Conservation (phyloP, 108 stramenopile species). For the Epithemia pelagica region DNA sequence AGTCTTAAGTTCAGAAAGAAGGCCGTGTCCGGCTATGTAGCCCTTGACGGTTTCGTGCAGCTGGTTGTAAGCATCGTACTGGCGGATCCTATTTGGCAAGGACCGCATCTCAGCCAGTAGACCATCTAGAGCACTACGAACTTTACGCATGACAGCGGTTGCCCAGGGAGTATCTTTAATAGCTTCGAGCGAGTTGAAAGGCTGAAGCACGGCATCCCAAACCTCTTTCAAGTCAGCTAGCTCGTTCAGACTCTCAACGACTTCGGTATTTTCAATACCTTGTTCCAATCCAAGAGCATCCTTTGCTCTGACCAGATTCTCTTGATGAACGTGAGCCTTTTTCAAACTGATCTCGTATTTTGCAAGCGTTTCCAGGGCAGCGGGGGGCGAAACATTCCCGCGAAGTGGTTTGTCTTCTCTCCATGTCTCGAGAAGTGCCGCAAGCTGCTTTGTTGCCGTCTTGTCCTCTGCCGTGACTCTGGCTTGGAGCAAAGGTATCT, state of each 20-base stretch:
- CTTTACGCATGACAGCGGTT: slow-evolving; percentile 72
- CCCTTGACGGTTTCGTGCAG: slow-evolving; percentile 73
- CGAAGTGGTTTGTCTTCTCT: slow-evolving; percentile 83
- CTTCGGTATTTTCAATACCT: slow-evolving; percentile 32
- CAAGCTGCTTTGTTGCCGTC: slow-evolving; percentile 59
- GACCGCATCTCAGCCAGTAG: slow-evolving; percentile 85
- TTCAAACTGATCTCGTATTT: slow-evolving; percentile 76
- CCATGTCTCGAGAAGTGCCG: slow-evolving; percentile 73
- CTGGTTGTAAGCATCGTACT: slow-evolving; percentile 91
- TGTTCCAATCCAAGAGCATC: slow-evolving; percentile 82
- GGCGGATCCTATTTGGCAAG: slow-evolving; percentile 88
- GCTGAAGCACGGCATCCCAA: slow-evolving; percentile 78
- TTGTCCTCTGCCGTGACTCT: slow-evolving; percentile 89
- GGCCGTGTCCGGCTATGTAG: slow-evolving; percentile 56
- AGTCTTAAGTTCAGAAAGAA: slow-evolving; percentile 86
- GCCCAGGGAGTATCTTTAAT: slow-evolving; percentile 87
- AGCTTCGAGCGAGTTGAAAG: slow-evolving; percentile 49
- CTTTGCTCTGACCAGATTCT: slow-evolving; percentile 75
- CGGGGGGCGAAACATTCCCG: slow-evolving; percentile 63
- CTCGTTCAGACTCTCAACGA: slow-evolving; percentile 66
- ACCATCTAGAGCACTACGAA: slow-evolving; percentile 82
- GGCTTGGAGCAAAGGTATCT: slow-evolving; percentile 86
- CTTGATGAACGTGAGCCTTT: slow-evolving; percentile 67
- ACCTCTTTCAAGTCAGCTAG: slow-evolving; percentile 83
- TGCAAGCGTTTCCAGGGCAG: slow-evolving; percentile 81